phyloP scores from a whole-genome alignment of 2,329 filamentous ascomycete species.

The Neoarthrinium moseri region DNA sequence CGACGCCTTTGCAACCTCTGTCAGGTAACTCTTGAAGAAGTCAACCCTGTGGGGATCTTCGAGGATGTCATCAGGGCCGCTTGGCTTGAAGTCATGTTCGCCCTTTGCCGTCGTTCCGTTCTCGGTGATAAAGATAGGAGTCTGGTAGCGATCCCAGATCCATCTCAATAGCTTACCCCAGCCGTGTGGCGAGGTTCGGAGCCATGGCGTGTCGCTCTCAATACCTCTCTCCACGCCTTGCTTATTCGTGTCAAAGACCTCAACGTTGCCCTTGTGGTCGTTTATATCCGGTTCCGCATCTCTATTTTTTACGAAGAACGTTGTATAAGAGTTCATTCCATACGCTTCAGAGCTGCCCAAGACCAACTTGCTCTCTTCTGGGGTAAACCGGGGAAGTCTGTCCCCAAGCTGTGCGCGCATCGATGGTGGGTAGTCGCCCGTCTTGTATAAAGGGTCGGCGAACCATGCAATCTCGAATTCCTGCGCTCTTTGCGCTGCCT shows the following conservation, averaged over 20 bases:
- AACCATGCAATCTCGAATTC: constrained; percentile 44
- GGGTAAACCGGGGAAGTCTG: constrained; percentile 34
- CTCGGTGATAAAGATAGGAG: constrained; percentile 41
- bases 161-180: constrained; percentile 36
- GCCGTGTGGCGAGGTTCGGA: constrained; percentile 36
- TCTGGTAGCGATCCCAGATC: constrained; percentile 38
- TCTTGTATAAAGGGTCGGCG: constrained; percentile 35
- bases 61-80: constrained; percentile 28
- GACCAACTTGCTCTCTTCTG: constrained; percentile 36
- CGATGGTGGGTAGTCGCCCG: constrained; percentile 36
- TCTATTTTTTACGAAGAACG: constrained; percentile 35
- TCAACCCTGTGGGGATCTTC: constrained; percentile 37
- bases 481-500: constrained; percentile 35
- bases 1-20: constrained; percentile 34
- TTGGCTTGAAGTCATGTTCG: constrained; percentile 31
- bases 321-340: constrained; percentile 43
- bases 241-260: constrained; percentile 33
- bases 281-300: constrained; percentile 33
- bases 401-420: constrained; percentile 39
- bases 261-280: constrained; percentile 38
- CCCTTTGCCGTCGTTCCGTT: constrained; percentile 40
- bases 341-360: constrained; percentile 37
- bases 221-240: constrained; percentile 29
- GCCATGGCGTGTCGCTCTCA: constrained; percentile 37
- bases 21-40: constrained; percentile 36